Percentiles rank a stretch among this genome's conserved stretches.
These are phyloP conservation scores for Cystobasidium ongulense DNA, from an alignment of 768 basidiomycete species.

Conservation along the genomic window DNA sequence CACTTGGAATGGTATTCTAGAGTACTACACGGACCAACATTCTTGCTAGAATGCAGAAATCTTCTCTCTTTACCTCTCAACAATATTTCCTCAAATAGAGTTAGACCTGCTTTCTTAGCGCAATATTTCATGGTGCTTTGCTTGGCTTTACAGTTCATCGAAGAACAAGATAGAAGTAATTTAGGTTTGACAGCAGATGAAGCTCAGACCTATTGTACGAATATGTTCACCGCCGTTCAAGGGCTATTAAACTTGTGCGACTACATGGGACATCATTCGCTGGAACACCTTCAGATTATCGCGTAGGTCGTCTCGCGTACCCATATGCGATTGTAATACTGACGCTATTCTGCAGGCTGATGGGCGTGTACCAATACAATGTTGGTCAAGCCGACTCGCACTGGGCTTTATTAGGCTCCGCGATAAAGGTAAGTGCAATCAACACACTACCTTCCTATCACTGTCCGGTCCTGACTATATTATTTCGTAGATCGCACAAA, in stretches of 20 bases:
- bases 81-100: not conserved
- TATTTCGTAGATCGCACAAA: conserved; percentile 17
- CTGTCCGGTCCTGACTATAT: not conserved
- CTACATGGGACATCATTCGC: conserved; percentile 24
- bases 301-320: not conserved
- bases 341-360: not conserved
- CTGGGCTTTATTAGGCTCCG: conserved; percentile 22
- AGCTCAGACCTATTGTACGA: not conserved
- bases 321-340: no score
- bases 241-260: conserved; percentile 24
- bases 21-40: conserved; percentile 25
- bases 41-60: conserved; percentile 18
- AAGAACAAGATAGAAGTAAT: not conserved
- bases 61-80: conserved; percentile 9
- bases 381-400: conserved; percentile 32
- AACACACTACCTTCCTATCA: not conserved
- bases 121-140: conserved; percentile 31
- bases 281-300: conserved; percentile 31
- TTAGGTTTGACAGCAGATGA: conserved; percentile 19
- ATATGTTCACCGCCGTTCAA: conserved; percentile 14
- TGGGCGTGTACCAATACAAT: conserved; percentile 32
- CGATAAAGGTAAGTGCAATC: conserved; percentile 9
- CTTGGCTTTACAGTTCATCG: conserved; percentile 27
- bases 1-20: conserved; percentile 30
- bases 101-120: conserved; percentile 17